These are phyloP conservation scores for Cladosporium oxysporum DNA, from an alignment of 2,329 filamentous ascomycete species.

Conservation along the genomic window DNA sequence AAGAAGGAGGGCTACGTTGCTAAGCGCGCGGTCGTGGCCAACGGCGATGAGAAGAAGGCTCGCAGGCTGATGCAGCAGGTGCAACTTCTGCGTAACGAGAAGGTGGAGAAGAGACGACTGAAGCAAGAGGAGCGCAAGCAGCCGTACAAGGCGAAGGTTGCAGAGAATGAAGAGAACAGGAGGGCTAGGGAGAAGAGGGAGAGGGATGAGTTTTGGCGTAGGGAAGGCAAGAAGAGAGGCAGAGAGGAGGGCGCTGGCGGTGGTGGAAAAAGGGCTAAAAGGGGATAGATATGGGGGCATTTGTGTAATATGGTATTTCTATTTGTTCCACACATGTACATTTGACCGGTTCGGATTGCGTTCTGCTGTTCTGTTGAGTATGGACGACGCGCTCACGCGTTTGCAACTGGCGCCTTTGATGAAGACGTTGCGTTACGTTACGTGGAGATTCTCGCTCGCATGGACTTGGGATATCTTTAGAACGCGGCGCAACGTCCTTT, in stretches of 20 bases:
- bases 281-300: constrained; percentile 20
- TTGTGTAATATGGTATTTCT: not conserved
- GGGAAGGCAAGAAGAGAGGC: constrained; percentile 78
- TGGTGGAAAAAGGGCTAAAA: constrained; percentile 35
- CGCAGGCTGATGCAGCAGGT: constrained; percentile 90
- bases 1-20: constrained; percentile 86
- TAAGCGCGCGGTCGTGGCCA: constrained; percentile 87
- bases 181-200: constrained; percentile 85
- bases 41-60: constrained; percentile 81
- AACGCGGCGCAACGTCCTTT: not conserved
- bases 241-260: constrained; percentile 52
- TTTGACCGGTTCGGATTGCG: not conserved
- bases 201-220: constrained; percentile 87
- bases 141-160: constrained; percentile 80
- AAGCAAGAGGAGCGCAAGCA: constrained; percentile 88
- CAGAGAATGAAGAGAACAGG: constrained; percentile 81
- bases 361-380: not conserved
- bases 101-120: constrained; percentile 74
- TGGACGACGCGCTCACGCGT: not conserved
- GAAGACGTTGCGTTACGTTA: not conserved
- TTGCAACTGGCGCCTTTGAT: not conserved
- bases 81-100: constrained; percentile 85
- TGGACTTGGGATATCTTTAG: not conserved
- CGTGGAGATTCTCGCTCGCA: not conserved
- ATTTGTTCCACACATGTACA: not conserved